Conservation (phyloP, 2,329 filamentous ascomycete genomes). For the Periconia sp. region DNA sequence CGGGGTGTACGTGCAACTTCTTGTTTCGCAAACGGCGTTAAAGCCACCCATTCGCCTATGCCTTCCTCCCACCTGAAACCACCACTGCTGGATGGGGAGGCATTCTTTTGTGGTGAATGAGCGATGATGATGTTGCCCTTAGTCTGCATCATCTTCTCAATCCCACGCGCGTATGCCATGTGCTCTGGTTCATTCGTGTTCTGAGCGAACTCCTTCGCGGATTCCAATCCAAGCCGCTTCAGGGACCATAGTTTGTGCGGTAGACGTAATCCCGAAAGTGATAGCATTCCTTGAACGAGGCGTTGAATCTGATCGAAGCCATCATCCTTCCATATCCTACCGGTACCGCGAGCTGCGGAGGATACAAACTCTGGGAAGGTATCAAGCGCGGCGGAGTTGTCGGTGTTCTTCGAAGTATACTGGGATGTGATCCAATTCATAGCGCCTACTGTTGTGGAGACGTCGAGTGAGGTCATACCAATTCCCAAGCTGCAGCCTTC, state of each 20-base stretch:
- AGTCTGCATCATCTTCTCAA: conserved; percentile 40
- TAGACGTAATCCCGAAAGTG: conserved; percentile 23
- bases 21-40: conserved; percentile 44
- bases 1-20: conserved; percentile 16
- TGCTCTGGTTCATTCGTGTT: conserved; percentile 31
- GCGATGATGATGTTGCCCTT: conserved; percentile 33
- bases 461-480: conserved; percentile 12
- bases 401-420: conserved; percentile 28
- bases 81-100: conserved; percentile 29
- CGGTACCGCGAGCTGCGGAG: conserved; percentile 41
- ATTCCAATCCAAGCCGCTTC: conserved; percentile 44
- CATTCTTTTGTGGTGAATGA: conserved; percentile 35
- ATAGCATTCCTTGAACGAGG: conserved; percentile 35
- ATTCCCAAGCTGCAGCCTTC: conserved; percentile 13
- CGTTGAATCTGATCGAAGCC: conserved; percentile 42
- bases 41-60: conserved; percentile 54
- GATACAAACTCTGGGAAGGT: conserved; percentile 38
- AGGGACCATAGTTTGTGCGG: conserved; percentile 43
- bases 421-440: conserved; percentile 30
- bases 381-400: conserved; percentile 26
- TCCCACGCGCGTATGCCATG: conserved; percentile 31
- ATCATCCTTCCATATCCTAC: conserved; percentile 40
- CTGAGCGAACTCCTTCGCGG: conserved; percentile 45
- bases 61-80: conserved; percentile 53
- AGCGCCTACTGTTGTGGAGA: conserved; percentile 14